Base-by-base conservation (phyloP, 23 red algal species). In the Chondrus crispus region DNA sequence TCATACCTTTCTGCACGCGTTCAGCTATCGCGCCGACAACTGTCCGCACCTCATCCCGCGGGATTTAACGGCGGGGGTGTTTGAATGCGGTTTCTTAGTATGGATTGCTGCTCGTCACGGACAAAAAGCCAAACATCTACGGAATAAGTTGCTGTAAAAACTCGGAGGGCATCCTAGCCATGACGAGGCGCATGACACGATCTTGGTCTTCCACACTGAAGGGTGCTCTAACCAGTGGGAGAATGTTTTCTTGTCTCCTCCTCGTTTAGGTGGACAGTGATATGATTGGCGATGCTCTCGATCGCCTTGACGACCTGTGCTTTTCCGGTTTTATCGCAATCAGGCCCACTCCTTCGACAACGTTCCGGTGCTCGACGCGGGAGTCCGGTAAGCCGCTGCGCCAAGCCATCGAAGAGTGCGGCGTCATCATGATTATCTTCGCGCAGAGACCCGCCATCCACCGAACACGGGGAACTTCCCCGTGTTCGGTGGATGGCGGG, bases 121-220 rank as follows among this genome's bases (percentile, higher is more conserved):
- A 87, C 9, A 99, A 87, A 29, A 89, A 76, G 32, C 85, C 80
- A 73, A 99, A 87, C 81, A 99, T 88, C 94, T 91, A 99, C 18
- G 97, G 97, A 38, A 99, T 88, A 77, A 99, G 71, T 43, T 99
- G 94, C 33, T 73, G 91, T 18, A 99, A 58, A 68, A 89, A 89
- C 62, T 85, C 90, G 22, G 81, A 80, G 2, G 97, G 97, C 36
- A 99, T 91, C 55, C 73, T 87, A 5, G 90, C 94, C 69, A 96
- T 95, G 26, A 99, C 85, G 8, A 80, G 43, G 4, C 86, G 84
- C 80, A 99, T 95, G 35, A 99, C 79, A n/a, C 93, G 62, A 30
- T 92, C 87, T 46, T 96, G 94, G 42, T 99, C 97, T 37, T 92
- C 97, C n/a, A 57, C 35, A 28, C 75, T 92, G 74, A 99, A 99